Evolutionary conservation across 352 stramenopile species (phyloP), one percentile per base, ranked within the genome.

Genomic region (Phytophthora nicotianae): DNA sequence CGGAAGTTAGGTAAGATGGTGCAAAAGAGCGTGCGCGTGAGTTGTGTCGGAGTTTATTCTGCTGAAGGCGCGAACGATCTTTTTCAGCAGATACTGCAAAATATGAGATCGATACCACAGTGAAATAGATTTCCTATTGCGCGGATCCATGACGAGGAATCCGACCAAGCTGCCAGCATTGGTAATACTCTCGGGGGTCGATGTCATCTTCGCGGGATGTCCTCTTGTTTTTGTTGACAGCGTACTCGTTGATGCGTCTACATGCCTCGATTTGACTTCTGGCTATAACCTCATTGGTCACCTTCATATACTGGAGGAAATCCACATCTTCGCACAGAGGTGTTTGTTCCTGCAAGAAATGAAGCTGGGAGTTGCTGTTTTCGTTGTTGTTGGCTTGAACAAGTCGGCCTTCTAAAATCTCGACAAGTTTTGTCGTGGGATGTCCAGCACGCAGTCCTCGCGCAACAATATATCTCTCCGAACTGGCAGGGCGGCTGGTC

Each of bases 31-130:
- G 91, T 98, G 16, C 96, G 97, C 37, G 85, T 98, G 23, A 97
- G 91, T 58, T 97, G 96, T 35, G 83, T 99, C 14, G 97, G 93
- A 10, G 77, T 99, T 2, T 97, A 98, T 79, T 98, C 91, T 33
- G 79, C 95, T 14, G 93, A 99, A 49, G 96, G 96, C n/a, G 97
- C 94, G 1, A 87, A 98, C 58, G 90, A 98, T 10, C 61, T 95
- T n/a, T 96, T 79, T 50, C 65, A 74, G 20, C 51, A 83, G 10
- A 74, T 89, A 24, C 21, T 86, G 19, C 45, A 47, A 55, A 47
- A 29, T n/a, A 35, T 63, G 20, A 57, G 24, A 19, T 19, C 23
- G 20, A 41, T 21, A 14, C 14, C 14, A 23, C 6, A 51, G 42
- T 58, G 19, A 21, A 8, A 35, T 17, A 4, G 11, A 40, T 33